Conservation (phyloP, 306 rosid species). For the Lotus japonicus region DNA sequence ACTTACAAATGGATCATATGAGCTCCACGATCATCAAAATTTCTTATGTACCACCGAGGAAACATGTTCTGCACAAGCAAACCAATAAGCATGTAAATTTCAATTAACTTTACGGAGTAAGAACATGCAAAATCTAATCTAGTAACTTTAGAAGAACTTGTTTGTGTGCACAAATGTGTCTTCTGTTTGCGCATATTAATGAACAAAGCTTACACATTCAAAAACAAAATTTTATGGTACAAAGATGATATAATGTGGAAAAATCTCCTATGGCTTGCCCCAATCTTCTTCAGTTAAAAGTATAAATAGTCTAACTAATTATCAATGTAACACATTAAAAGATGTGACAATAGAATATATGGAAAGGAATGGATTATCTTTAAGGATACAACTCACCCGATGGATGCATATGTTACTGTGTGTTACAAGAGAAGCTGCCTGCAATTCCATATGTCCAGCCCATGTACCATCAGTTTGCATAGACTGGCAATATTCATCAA, state of each 20-base stretch:
- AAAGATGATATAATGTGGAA: slow-evolving; percentile 1
- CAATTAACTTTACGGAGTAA: slow-evolving; percentile 1
- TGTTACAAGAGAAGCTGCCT: slow-evolving; percentile 84
- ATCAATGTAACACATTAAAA: neutral
- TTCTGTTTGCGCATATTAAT: neutral
- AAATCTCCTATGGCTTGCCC: slow-evolving; percentile 1
- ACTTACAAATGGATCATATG: slow-evolving; percentile 79
- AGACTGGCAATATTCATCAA: slow-evolving; percentile 63
- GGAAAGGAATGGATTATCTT: neutral
- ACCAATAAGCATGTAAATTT: slow-evolving; percentile 12
- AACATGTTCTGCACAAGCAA: slow-evolving; percentile 56
- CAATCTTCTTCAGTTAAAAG: neutral
- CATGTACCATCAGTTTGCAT: slow-evolving; percentile 84
- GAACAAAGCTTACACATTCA: neutral
- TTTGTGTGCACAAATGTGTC: neutral
- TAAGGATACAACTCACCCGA: slow-evolving; percentile 35
- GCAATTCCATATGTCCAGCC: slow-evolving; percentile 92
- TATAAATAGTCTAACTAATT: slow-evolving; percentile 13
- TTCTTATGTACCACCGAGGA: slow-evolving; percentile 86
- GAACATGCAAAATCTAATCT: neutral
- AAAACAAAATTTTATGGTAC: neutral
- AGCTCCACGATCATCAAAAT: slow-evolving; percentile 50
- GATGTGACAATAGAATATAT: neutral
- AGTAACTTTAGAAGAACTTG: slow-evolving; percentile 8
- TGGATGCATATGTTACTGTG: slow-evolving; percentile 76